phyloP scores from a whole-genome alignment of 2,329 filamentous ascomycete species.

The Pseudocercospora pini-densiflorae region DNA sequence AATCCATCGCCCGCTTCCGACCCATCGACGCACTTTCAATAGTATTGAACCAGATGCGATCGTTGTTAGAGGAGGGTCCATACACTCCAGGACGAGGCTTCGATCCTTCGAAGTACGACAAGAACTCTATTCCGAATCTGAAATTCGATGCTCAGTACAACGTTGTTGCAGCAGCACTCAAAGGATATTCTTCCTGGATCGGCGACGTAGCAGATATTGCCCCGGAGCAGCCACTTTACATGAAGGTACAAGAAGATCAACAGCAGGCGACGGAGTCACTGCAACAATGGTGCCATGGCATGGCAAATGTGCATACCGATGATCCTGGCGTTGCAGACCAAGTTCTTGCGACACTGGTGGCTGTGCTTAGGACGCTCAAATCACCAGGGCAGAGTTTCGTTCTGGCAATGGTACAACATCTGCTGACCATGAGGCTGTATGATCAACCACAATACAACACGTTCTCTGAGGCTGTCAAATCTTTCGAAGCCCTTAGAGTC shows the following conservation, averaged over 20 bases:
- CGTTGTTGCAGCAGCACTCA: slow-evolving; percentile 84
- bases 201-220: slow-evolving; percentile 37
- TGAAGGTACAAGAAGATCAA: slow-evolving; percentile 63
- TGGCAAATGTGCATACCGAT: slow-evolving; percentile 74
- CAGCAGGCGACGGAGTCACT: slow-evolving; percentile 50
- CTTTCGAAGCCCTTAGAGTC: slow-evolving; percentile 82
- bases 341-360: slow-evolving; percentile 36
- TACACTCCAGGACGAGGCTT: slow-evolving; percentile 74
- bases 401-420: slow-evolving; percentile 86
- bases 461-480: slow-evolving; percentile 88
- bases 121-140: slow-evolving; percentile 73
- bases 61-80: slow-evolving; percentile 69
- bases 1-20: slow-evolving; percentile 80
- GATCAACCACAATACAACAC: slow-evolving; percentile 67
- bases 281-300: slow-evolving; percentile 70
- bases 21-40: slow-evolving; percentile 85
- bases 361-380: slow-evolving; percentile 37
- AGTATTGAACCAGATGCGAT: slow-evolving; percentile 79
- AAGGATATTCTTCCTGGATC: slow-evolving; percentile 86
- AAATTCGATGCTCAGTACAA: slow-evolving; percentile 87
- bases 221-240: slow-evolving; percentile 52
- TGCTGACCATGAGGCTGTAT: slow-evolving; percentile 79
- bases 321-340: slow-evolving; percentile 41
- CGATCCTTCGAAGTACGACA: slow-evolving; percentile 58
- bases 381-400: slow-evolving; percentile 62